A percentile compares a stretch with the other conserved stretches of the same genome.
phyloP scores from a whole-genome alignment of 768 basidiomycete species.

The Boletus vermiculosoides region DNA sequence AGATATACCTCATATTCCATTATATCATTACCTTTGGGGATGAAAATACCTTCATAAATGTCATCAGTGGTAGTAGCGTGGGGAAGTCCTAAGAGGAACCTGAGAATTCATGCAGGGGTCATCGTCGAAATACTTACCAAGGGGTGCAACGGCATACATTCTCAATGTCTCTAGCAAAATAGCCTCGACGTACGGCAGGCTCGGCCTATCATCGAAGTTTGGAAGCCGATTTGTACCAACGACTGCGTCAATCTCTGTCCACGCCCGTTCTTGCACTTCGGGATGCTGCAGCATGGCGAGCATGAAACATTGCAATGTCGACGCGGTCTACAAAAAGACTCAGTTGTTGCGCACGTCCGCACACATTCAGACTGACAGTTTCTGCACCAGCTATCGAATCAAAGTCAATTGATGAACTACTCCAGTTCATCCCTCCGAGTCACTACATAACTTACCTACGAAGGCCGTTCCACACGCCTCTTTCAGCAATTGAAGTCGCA shows the following conservation, averaged over 20 bases:
- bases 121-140: conserved; percentile 15
- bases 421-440: neutral
- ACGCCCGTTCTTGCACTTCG: neutral
- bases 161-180: neutral
- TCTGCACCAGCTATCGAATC: neutral
- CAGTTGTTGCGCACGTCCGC: neutral
- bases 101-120: neutral
- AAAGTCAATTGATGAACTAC: neutral
- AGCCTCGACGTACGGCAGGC: neutral
- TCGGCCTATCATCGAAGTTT: neutral
- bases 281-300: neutral
- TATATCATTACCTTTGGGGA: conserved; percentile 20
- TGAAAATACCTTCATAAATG: conserved; percentile 20
- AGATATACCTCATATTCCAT: neutral
- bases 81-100: conserved; percentile 10
- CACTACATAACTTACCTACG: neutral
- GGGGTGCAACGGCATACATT: neutral
- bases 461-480: neutral
- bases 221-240: neutral
- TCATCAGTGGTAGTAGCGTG: conserved; percentile 21
- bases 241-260: neutral
- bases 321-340: neutral
- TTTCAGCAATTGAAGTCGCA: neutral
- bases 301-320: neutral
- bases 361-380: neutral